These are phyloP conservation scores for Amanita phalloides DNA, from an alignment of 768 basidiomycete species.

Conservation along the genomic window DNA sequence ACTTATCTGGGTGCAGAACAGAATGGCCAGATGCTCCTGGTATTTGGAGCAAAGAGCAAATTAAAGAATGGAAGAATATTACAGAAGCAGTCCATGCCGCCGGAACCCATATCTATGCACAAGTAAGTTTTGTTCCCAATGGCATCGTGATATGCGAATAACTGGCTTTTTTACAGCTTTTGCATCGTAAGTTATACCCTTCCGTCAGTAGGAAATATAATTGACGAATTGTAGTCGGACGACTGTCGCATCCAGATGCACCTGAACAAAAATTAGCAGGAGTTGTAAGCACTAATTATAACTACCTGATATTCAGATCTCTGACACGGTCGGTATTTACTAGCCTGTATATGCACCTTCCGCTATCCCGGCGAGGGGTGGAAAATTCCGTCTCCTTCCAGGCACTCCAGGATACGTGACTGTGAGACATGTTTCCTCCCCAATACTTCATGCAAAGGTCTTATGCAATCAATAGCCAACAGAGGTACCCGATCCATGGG, in stretches of 20 bases:
- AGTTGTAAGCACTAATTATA: conserved; percentile 12
- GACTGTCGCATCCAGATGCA: conserved; percentile 24
- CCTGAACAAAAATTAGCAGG: conserved; percentile 27
- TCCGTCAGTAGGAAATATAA: background rate
- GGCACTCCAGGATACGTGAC: conserved; percentile 27
- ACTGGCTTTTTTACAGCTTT: conserved; percentile 14
- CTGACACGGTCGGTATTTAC: conserved; percentile 8
- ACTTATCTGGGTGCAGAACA: conserved; percentile 17
- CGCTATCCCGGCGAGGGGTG: conserved; percentile 31
- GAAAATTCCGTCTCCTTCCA: conserved; percentile 28
- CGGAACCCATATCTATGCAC: conserved; percentile 32
- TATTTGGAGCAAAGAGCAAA: conserved; percentile 34
- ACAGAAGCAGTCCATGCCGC: conserved; percentile 35
- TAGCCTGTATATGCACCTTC: conserved; percentile 36
- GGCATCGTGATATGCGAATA: no score
- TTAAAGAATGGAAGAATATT: conserved; percentile 33
- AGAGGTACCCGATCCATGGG: conserved; percentile 28
- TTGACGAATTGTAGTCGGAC: conserved; percentile 17
- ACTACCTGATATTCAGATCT: background rate
- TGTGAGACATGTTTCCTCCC: conserved; percentile 15
- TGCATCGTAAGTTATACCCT: conserved; percentile 22
- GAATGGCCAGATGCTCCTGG: conserved; percentile 36
- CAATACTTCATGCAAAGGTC: background rate
- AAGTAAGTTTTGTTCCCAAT: conserved; percentile 16
- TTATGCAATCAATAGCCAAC: conserved; percentile 22